Evolutionary conservation across 2,329 filamentous ascomycete species (phyloP), one percentile per base, ranked within the genome.

Genomic region (Metarhizium anisopliae): DNA sequence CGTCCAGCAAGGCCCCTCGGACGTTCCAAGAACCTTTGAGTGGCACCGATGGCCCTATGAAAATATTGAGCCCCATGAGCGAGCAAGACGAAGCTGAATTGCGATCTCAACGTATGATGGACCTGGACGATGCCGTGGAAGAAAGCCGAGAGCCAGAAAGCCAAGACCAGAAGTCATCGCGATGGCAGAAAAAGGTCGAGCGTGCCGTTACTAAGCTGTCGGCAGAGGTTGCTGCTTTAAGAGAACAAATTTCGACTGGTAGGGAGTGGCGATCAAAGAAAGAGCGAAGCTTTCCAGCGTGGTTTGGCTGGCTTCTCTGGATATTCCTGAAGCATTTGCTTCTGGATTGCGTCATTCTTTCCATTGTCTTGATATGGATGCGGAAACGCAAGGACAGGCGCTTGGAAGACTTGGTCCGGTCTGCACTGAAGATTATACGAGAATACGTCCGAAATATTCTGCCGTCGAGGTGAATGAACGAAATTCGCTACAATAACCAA

Each of bases 201-300:
- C 82, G 85, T 47, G 89, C 90, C 25, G 78, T 97, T 56, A 89
- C 93, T 55, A 89, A 91, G 63, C 85, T 97, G 73, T 95, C 92
- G 5, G 88, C 91, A 16, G 94, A 99, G 72, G 84, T 99, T 36
- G 92, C 94, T 1, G 94, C 94, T 0, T 73, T 97, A 59, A 82
- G 94, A 40, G 94, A 99, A 71, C 92, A 97, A 67, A 87, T 97
- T 62, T 87, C 90, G 54, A 81, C 84, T 0, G 85, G 89, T 0
- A 79, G 88, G 13, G 82, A 93, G 61, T 87, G 87, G 73, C 81
- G 82, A 59, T 80, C 82, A 18, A 82, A 81, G 61, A 85, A 80
- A 61, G 81, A 82, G 59, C 82, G 81, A 59, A 85, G 81, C 54
- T 70, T 88, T 29, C 78, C 83, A 51, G 79, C 84, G 1, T 95